phyloP scores from a whole-genome alignment of 768 basidiomycete genomes.

The Leccinum subtestaceum region DNA sequence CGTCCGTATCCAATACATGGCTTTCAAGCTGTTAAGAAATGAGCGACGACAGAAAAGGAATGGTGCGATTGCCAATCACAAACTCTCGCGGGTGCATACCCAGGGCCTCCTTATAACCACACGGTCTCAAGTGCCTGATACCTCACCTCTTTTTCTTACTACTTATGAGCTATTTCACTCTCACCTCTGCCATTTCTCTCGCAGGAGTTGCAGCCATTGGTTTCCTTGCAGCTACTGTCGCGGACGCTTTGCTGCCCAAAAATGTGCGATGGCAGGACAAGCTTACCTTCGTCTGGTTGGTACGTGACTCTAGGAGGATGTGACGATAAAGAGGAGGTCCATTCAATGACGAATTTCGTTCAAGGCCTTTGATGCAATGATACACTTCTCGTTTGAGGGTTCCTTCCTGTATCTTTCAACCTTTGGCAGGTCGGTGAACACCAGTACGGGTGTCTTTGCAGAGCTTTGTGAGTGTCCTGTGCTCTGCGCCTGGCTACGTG shows the following conservation, averaged over 20 bases:
- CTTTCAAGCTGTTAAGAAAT: neutral
- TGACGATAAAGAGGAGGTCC: neutral
- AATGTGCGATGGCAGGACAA: conserved; percentile 61
- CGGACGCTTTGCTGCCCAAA: conserved; percentile 59
- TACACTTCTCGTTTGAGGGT: conserved; percentile 77
- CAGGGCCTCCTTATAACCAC: neutral
- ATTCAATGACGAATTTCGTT: neutral
- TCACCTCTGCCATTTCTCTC: conserved; percentile 63
- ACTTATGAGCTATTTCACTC: conserved; percentile 41
- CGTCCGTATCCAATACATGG: neutral
- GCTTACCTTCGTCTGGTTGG: conserved; percentile 78
- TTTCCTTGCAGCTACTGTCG: conserved; percentile 48
- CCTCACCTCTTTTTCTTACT: neutral
- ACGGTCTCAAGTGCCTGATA: neutral
- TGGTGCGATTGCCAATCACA: no score
- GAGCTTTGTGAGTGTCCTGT: conserved; percentile 58
- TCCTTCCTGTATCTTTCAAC: conserved; percentile 76
- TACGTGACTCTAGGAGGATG: conserved; percentile 31
- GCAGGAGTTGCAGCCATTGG: conserved; percentile 54
- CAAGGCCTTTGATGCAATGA: conserved; percentile 77
- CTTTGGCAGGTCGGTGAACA: conserved; percentile 71
- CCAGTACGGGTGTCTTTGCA: conserved; percentile 65
- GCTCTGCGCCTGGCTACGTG: neutral
- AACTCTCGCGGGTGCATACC: neutral
- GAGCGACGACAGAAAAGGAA: no score